Conservation (phyloP, 257 asterid species). For the Craterostigma plantagineum region DNA sequence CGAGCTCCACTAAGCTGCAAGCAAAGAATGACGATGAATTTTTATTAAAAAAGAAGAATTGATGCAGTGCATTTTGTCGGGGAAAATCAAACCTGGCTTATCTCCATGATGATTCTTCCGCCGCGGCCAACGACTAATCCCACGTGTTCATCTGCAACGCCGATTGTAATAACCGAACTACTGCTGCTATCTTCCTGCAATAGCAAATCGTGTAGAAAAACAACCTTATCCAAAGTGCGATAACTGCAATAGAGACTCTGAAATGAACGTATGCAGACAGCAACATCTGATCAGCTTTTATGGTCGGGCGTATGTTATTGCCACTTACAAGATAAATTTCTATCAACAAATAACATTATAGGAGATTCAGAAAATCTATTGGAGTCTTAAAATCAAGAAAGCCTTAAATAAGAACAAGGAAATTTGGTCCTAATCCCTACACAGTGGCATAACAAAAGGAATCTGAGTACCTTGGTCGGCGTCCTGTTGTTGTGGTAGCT, state of each 20-base stretch:
- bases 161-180: conserved; percentile 64
- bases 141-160: conserved; percentile 73
- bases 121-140: conserved; percentile 90
- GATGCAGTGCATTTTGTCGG: background rate
- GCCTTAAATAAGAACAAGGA: background rate
- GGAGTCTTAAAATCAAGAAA: no score
- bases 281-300: no score
- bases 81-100: conserved; percentile 54
- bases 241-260: no score
- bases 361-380: no score
- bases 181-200: conserved; percentile 39
- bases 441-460: conserved; percentile 8
- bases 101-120: conserved; percentile 70
- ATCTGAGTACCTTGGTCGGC: conserved; percentile 24
- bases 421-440: background rate
- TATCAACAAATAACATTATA: no score
- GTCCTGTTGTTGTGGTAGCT: conserved; percentile 32
- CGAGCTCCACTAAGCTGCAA: conserved; percentile 88
- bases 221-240: background rate
- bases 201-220: background rate
- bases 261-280: no score
- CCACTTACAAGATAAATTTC: no score
- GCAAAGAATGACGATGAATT: no score
- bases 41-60: no score
- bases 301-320: no score